Evolutionary conservation across 2,329 filamentous ascomycete genomes (phyloP), one percentile per base, ranked within the genome.

Genomic region (Sporothrix variecibatus): DNA sequence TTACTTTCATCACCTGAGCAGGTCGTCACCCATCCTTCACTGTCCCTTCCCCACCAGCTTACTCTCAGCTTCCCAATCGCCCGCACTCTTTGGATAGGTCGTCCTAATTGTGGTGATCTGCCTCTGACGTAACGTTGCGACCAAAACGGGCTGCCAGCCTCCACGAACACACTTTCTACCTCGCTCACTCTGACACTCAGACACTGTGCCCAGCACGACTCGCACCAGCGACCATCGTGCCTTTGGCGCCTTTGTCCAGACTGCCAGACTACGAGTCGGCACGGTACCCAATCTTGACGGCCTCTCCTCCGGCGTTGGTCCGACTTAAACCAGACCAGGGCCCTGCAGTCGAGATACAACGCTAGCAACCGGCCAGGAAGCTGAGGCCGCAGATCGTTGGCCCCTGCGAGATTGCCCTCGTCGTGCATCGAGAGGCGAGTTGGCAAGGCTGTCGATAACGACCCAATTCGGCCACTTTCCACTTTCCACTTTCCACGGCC

Each of bases 61-160:
- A 60, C 53, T 17, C 46, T 2, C n/a, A 26, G 23, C 8, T 60
- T 46, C 51, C 23, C 51, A 58, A 40, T 40, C 49, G 68, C 68
- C 51, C 49, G 34, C 68, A 6, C 51, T 43, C 46, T 40, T 49
- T 64, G 34, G 23, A 17, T 58, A 23, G 49, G n/a, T 56, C n/a
- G 40, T 51, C 38, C 17, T 31, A 8, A 49, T 68, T 26, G 71
- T 56, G 71, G 60, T 43, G 28, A 72, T 72, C 46, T n/a, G 3
- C 58, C 49, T 73, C 71, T 75, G 75, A 77, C 74, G 76, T 76
- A 77, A 75, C 76, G 76, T 77, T 77, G 75, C 75, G 76, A 56
- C 76, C 65, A 56, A 17, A 40, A 40, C 49, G 17, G 26, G 23
- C 65, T n/a, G 11, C 65, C 64, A 31, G 46, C 43, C 43, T 49